Conservation (phyloP, 768 basidiomycete genomes). For the Russula compacta region DNA sequence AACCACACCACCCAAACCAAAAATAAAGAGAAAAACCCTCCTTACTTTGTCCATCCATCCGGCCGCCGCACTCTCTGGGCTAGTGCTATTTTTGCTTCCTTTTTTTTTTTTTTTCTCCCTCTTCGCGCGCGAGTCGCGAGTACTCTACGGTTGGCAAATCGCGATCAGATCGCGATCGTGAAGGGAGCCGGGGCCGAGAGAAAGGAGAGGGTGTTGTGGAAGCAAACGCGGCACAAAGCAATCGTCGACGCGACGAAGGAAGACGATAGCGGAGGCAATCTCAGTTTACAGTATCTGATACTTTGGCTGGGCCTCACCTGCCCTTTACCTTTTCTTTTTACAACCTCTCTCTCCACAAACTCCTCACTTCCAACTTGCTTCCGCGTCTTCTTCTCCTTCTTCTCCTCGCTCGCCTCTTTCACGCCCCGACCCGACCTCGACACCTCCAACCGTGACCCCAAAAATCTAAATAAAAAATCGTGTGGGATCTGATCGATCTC, state of each 20-base stretch:
- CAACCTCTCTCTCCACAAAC: no score
- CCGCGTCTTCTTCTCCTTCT: not conserved
- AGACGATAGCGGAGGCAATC: not conserved
- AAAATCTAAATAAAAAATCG: not conserved
- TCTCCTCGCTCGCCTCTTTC: not conserved
- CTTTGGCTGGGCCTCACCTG: no score
- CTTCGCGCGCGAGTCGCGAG: not conserved
- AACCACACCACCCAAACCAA: not conserved
- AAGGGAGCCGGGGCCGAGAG: no score
- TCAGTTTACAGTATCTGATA: no score
- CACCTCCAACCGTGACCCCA: not conserved
- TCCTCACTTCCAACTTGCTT: not conserved
- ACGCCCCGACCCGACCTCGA: not conserved
- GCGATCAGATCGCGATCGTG: no score
- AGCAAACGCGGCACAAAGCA: no score
- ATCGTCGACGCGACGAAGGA: not conserved
- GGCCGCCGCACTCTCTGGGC: not conserved
- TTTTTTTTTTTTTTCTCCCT: not conserved
- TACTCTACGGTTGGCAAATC: no score
- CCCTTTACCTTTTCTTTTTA: no score
- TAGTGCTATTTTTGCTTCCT: not conserved
- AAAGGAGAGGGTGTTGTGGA: no score
- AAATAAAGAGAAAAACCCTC: not conserved
- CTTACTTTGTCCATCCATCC: no score
- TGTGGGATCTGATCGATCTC: constrained; percentile 17